These are phyloP conservation scores for Ilyonectria destructans DNA, from an alignment of 2,329 filamentous ascomycete species.

Conservation along the genomic window DNA sequence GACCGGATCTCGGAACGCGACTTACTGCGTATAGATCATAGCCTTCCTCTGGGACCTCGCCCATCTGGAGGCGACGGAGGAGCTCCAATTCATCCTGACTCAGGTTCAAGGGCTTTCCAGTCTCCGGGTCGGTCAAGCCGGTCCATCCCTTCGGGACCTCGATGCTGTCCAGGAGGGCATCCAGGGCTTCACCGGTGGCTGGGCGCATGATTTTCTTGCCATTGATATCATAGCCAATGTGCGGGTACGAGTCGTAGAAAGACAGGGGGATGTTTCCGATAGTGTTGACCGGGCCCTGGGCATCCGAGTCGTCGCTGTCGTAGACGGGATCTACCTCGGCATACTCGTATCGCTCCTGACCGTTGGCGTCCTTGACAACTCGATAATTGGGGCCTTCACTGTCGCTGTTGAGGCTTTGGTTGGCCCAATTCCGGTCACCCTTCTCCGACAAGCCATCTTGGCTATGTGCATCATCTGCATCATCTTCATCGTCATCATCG, in stretches of 20 bases:
- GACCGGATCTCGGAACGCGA: constrained; percentile 21
- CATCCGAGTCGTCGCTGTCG: constrained; percentile 95
- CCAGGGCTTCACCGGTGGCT: constrained; percentile 92
- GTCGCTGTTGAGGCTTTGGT: constrained; percentile 58
- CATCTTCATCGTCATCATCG: constrained; percentile 52
- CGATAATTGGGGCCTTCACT: constrained; percentile 63
- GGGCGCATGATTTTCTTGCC: constrained; percentile 98
- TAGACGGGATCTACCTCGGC: constrained; percentile 95
- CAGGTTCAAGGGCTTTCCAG: constrained; percentile 92
- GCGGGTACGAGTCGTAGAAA: constrained; percentile 97
- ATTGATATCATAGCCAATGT: constrained; percentile 99
- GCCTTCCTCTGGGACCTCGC: constrained; percentile 88
- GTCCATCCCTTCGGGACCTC: constrained; percentile 98
- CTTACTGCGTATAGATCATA: constrained; percentile 92
- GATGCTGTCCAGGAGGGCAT: constrained; percentile 95
- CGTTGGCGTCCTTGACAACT: constrained; percentile 87
- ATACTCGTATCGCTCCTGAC: constrained; percentile 91
- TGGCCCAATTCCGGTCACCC: constrained; percentile 48
- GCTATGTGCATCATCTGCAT: constrained; percentile 49
- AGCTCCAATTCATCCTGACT: constrained; percentile 91
- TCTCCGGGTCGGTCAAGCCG: constrained; percentile 92
- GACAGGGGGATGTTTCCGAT: constrained; percentile 95
- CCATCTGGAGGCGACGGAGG: constrained; percentile 88
- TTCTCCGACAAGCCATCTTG: constrained; percentile 55
- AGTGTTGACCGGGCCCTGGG: constrained; percentile 85